These are phyloP conservation scores for Hanseniaspora guilliermondii DNA, from an alignment of 805 yeast genomes.

Conservation along the genomic window DNA sequence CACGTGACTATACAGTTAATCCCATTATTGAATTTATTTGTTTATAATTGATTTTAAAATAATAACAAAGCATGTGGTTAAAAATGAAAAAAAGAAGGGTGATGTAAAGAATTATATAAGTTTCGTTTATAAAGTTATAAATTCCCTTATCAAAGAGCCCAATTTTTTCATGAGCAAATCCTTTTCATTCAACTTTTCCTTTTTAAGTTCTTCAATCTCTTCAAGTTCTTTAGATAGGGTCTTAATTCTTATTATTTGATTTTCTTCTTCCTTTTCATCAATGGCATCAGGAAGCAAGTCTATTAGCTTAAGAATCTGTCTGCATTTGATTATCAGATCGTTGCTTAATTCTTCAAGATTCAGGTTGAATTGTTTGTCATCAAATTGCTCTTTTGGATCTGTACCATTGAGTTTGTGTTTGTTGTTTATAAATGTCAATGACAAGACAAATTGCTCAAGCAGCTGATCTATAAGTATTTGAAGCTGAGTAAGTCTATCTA, in stretches of 20 bases:
- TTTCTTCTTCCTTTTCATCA: slow-evolving; percentile 60
- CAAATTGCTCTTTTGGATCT: slow-evolving; percentile 25
- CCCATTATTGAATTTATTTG: too few relatives aligned
- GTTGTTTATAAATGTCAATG: slow-evolving; percentile 66
- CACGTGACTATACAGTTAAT: too few relatives aligned
- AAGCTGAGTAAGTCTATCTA: slow-evolving; percentile 80
- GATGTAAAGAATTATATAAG: too few relatives aligned
- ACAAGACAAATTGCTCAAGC: slow-evolving; percentile 67
- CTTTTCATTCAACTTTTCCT: slow-evolving; percentile 47
- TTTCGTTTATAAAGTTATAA: slow-evolving; percentile 16
- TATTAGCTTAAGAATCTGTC: slow-evolving; percentile 75
- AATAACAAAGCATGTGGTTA: too few relatives aligned
- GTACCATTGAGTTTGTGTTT: slow-evolving; percentile 43
- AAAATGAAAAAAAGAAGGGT: too few relatives aligned
- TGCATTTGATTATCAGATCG: slow-evolving; percentile 71
- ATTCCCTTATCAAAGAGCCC: slow-evolving; percentile 49
- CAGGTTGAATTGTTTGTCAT: slow-evolving; percentile 29
- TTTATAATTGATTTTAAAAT: too few relatives aligned
- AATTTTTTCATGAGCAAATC: slow-evolving; percentile 50
- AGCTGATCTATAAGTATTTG: slow-evolving; percentile 75
- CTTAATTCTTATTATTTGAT: slow-evolving; percentile 52
- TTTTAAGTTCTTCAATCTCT: slow-evolving; percentile 46
- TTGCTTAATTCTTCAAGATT: slow-evolving; percentile 67
- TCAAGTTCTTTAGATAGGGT: slow-evolving; percentile 50
- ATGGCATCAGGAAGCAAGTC: slow-evolving; percentile 79